Evolutionary conservation across 106 monocot genomes (phyloP), one percentile per base, ranked within the genome.

Genomic region (Allium fistulosum): DNA sequence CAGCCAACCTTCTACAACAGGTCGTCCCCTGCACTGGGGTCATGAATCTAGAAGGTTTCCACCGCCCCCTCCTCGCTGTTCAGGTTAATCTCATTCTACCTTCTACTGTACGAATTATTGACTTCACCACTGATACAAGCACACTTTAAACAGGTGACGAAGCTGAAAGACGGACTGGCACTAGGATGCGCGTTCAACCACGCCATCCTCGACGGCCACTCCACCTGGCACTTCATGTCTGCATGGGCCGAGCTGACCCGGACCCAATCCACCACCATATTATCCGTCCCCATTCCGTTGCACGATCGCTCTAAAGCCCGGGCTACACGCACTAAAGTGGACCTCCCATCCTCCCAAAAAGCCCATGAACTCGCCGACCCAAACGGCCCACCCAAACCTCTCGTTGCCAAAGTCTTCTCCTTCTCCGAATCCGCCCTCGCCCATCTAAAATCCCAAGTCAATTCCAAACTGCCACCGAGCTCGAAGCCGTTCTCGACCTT

Each of bases 171-270:
- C 52, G 95, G 95, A 4, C 46, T 96, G 2, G 91, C 95, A 4
- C 49, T 96, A 11, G 95, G 95, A 45, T 84, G 85, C 68, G 91
- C 91, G 16, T 96, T 91, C 80, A 96, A 96, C 91, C 95, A 96
- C 55, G 95, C 95, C 46, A 76, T 96, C 58, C 80, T 96, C 3
- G 95, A 96, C 81, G 88, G 95, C 64, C 64, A 75, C 22, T 81
- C 91, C 28, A 96, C 95, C 0, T 91, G 91, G 95, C 91, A 96
- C 66, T 96, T 96, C 88, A 88, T 96, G 95, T 76, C 79, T 2
- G 65, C 81, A 1, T 91, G 95, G 95, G 85, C 91, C 48, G 90
- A 90, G 72, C 73, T 90, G 58, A 71, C 77, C 78, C 78, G 88
- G 18, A 62, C 72, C 53, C n/a, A 52, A 49, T 26, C 71, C 49